Percentiles rank a stretch among this genome's conserved stretches.
These are phyloP conservation scores for Mycocentrospora acerina DNA, from an alignment of 2,329 filamentous ascomycete species.

Conservation along the genomic window DNA sequence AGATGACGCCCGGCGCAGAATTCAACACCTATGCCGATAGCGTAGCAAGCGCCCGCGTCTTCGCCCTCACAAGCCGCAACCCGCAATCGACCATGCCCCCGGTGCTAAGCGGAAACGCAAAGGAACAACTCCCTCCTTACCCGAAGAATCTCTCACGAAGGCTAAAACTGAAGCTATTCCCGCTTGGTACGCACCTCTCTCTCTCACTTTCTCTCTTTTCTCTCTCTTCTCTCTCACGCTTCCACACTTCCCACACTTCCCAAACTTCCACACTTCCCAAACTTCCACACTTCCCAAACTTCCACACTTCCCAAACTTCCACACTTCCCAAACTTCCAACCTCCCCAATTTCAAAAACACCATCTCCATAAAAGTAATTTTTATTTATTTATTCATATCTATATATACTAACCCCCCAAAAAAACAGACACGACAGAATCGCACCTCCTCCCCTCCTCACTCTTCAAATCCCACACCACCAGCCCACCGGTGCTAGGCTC, in stretches of 20 bases:
- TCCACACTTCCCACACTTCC: too few relatives aligned
- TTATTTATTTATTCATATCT: too few relatives aligned
- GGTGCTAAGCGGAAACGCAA: constrained; percentile 48
- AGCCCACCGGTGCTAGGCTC: constrained; percentile 32
- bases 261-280: too few relatives aligned
- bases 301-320: too few relatives aligned
- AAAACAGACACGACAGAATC: constrained; percentile 47
- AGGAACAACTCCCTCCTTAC: constrained; percentile 39
- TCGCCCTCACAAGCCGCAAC: constrained; percentile 53
- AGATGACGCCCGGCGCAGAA: constrained; percentile 77
- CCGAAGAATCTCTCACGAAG: constrained; percentile 43
- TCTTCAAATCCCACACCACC: constrained; percentile 36
- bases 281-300: too few relatives aligned
- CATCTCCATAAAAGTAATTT: too few relatives aligned
- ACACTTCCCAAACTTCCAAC: too few relatives aligned
- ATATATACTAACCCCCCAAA: background rate
- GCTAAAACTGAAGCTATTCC: constrained; percentile 51
- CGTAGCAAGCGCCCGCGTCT: constrained; percentile 51
- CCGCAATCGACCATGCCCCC: constrained; percentile 82
- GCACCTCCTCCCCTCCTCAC: constrained; percentile 45
- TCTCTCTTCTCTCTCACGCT: too few relatives aligned
- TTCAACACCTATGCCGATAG: constrained; percentile 93
- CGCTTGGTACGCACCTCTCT: constrained; percentile 38
- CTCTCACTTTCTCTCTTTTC: too few relatives aligned
- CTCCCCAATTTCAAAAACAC: too few relatives aligned